Percentiles rank a stretch among this genome's conserved stretches.
These are phyloP conservation scores for Sherardia arvensis DNA, from an alignment of 257 asterid genomes.

Conservation along the genomic window DNA sequence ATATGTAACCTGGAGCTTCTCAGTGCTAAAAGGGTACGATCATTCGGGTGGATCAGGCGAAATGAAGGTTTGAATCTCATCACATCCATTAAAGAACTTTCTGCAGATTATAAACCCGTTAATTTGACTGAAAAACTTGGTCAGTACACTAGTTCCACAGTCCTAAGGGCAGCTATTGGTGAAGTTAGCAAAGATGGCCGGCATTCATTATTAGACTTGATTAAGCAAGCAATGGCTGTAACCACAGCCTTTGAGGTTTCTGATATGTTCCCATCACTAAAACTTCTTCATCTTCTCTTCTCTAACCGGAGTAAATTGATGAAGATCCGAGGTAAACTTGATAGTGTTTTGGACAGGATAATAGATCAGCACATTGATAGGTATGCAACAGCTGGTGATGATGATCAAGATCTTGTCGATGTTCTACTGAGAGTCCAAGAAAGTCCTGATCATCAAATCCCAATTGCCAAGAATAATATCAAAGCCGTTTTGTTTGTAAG, in stretches of 20 bases:
- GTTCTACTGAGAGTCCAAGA: neutral
- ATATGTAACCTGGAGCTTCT: slow-evolving; percentile 1
- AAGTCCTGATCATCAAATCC: neutral
- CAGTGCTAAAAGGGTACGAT: slow-evolving; percentile 3
- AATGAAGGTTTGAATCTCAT: neutral
- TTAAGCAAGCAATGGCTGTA: neutral
- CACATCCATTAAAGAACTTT: neutral
- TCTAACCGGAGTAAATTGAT: neutral
- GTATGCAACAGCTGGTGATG: neutral
- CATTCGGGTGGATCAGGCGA: neutral
- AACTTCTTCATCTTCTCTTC: neutral
- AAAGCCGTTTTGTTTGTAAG: neutral
- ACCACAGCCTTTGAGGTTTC: neutral
- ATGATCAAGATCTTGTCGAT: neutral
- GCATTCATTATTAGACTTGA: neutral
- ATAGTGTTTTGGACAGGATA: neutral
- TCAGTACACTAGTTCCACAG: neutral
- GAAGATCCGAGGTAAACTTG: neutral
- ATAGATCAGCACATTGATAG: neutral
- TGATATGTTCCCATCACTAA: neutral
- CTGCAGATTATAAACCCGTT: neutral
- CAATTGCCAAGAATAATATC: neutral
- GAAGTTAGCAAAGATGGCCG: neutral
- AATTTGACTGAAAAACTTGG: slow-evolving; percentile 1
- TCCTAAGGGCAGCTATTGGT: slow-evolving; percentile 10